phyloP scores from a whole-genome alignment of 1,284 basidiomycete species.

The Nidula niveotomentosa region DNA sequence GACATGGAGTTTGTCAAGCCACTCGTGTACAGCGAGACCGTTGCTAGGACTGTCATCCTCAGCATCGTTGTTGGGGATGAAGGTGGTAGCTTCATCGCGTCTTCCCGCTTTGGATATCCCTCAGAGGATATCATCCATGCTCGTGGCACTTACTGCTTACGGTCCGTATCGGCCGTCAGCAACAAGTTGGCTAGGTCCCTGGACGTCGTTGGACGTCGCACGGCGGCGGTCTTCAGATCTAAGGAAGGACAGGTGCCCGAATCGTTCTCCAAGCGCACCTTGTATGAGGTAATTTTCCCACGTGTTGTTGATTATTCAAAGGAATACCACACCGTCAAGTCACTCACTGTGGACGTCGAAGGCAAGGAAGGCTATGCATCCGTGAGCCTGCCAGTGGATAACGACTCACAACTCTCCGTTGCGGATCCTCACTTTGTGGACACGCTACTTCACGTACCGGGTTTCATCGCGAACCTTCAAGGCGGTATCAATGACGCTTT shows the following conservation, averaged over 20 bases:
- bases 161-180: conserved; percentile 20
- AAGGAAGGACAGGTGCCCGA: conserved; percentile 29
- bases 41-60: conserved; percentile 33
- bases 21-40: conserved; percentile 43
- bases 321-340: conserved; percentile 56
- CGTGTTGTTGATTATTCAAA: conserved; percentile 65
- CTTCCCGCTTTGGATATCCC: conserved; percentile 29
- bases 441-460: conserved; percentile 64
- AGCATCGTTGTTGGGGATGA: conserved; percentile 37
- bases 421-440: conserved; percentile 62
- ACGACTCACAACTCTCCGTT: conserved; percentile 33
- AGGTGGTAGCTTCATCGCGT: conserved; percentile 43
- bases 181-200: conserved; percentile 38
- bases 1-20: conserved; percentile 51
- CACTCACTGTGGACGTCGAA: conserved; percentile 45
- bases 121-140: conserved; percentile 42
- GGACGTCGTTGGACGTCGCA: conserved; percentile 33
- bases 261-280: conserved; percentile 52
- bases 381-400: conserved; percentile 36
- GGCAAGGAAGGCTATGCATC: conserved; percentile 55
- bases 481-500: conserved; percentile 50
- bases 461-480: conserved; percentile 65
- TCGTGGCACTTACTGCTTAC: conserved; percentile 42
- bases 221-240: conserved; percentile 25
- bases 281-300: conserved; percentile 67